Evolutionary conservation across 2,329 filamentous ascomycete species (phyloP).

Genomic region (Hirsutella minnesotensis): DNA sequence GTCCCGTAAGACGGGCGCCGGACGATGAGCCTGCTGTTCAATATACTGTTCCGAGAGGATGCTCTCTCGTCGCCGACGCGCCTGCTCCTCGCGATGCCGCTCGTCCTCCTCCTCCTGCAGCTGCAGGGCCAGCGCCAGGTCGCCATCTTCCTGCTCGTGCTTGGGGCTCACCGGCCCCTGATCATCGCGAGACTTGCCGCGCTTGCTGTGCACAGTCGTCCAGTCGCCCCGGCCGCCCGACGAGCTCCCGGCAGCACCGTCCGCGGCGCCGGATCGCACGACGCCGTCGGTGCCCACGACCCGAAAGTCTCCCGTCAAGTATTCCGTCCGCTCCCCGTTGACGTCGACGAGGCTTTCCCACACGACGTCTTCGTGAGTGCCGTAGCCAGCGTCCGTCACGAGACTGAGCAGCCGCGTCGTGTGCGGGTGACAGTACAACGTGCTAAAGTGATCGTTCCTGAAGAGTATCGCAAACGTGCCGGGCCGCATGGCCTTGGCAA

Average conservation of each 20-base stretch:
- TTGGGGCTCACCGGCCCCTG: slow-evolving; percentile 24
- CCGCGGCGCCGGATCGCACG: slow-evolving; percentile 6
- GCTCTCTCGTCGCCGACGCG: slow-evolving; percentile 52
- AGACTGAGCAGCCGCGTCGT: slow-evolving; percentile 67
- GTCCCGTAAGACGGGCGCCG: slow-evolving; percentile 12
- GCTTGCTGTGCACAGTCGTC: slow-evolving; percentile 38
- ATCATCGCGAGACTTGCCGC: slow-evolving; percentile 15
- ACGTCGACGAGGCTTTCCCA: slow-evolving; percentile 92
- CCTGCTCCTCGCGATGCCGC: slow-evolving; percentile 53
- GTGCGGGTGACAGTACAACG: slow-evolving; percentile 76
- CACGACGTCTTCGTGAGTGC: slow-evolving; percentile 77
- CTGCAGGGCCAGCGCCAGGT: slow-evolving; percentile 79
- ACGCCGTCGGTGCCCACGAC: slow-evolving; percentile 50
- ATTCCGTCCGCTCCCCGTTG: slow-evolving; percentile 69
- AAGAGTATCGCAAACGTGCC: slow-evolving; percentile 86
- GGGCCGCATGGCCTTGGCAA: slow-evolving; percentile 57
- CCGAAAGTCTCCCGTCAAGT: slow-evolving; percentile 83
- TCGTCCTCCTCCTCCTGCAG: slow-evolving; percentile 91
- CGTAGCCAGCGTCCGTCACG: slow-evolving; percentile 88
- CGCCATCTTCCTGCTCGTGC: slow-evolving; percentile 67
- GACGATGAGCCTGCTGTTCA: slow-evolving; percentile 43
- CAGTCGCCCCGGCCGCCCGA: slow-evolving; percentile 28
- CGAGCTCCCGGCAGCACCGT: background rate
- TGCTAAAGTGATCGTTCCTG: slow-evolving; percentile 94
- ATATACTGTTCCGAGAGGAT: slow-evolving; percentile 60